These are phyloP conservation scores for Fonsecaea pedrosoi DNA, from an alignment of 2,329 filamentous ascomycete species.

Conservation along the genomic window DNA sequence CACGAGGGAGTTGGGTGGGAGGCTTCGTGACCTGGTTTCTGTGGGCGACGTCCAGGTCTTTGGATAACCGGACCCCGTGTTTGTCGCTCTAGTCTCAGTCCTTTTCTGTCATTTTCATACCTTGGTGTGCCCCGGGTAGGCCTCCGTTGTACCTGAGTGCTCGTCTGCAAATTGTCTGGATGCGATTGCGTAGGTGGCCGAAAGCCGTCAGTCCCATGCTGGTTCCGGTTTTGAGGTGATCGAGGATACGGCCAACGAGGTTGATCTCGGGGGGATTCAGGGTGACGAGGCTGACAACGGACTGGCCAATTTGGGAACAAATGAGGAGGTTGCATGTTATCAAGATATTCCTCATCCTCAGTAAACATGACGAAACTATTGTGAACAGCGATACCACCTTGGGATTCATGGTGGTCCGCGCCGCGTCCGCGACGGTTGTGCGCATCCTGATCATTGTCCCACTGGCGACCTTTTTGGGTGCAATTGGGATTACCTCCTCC, in stretches of 20 bases:
- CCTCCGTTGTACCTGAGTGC: not conserved
- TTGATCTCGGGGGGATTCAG: not conserved
- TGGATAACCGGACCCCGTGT: not conserved
- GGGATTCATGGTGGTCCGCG: not conserved
- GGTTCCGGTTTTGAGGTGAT: not conserved
- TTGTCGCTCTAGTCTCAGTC: not conserved
- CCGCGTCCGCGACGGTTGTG: not conserved
- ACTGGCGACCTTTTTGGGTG: not conserved
- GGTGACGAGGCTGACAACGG: not conserved
- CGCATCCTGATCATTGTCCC: not conserved
- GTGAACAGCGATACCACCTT: not conserved
- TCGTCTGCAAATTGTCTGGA: not conserved
- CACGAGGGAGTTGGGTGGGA: not conserved
- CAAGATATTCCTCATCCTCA: not conserved
- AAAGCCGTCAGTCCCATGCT: not conserved
- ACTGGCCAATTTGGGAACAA: not conserved
- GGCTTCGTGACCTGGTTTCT: not conserved
- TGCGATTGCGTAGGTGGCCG: not conserved
- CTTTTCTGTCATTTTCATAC: not conserved
- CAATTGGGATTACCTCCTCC: slow-evolving; percentile 17
- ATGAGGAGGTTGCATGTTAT: not conserved
- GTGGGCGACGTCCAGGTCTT: not conserved
- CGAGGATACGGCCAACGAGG: too few relatives aligned
- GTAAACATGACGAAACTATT: not conserved
- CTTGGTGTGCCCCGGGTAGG: not conserved